These are phyloP conservation scores for Gastrodia elata DNA, from an alignment of 106 monocot species.

Conservation along the genomic window DNA sequence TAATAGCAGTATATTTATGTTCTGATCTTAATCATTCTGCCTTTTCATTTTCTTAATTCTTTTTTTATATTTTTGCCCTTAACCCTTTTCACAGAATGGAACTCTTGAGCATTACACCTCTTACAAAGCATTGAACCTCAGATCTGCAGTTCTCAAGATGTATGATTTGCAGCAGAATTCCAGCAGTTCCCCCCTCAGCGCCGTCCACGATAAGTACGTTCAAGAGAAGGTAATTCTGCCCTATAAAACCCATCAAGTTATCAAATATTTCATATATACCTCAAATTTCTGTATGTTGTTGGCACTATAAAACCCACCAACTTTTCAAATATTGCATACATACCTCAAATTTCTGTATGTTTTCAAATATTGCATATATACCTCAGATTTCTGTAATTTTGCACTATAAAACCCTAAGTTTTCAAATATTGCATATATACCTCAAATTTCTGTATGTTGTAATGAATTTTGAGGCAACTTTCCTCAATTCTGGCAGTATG, in stretches of 20 bases:
- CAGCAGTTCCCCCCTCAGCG: conserved; percentile 45
- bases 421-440: not conserved
- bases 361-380: too few relatives aligned
- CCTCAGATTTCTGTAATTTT: too few relatives aligned
- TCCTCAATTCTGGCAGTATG: not conserved
- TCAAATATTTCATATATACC: not conserved
- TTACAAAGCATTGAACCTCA: conserved; percentile 56
- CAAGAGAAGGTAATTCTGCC: conserved; percentile 85
- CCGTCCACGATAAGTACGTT: conserved; percentile 73
- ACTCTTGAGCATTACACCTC: conserved; percentile 73
- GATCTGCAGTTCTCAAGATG: conserved; percentile 32
- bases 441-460: not conserved
- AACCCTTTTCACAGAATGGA: conserved; percentile 28
- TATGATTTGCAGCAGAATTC: conserved; percentile 60
- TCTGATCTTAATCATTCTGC: not conserved
- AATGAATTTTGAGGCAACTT: not conserved
- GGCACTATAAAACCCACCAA: too few relatives aligned
- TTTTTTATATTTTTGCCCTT: not conserved
- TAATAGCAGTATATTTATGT: too few relatives aligned
- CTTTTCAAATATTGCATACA: too few relatives aligned
- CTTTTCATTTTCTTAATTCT: not conserved
- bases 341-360: too few relatives aligned
- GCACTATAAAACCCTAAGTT: too few relatives aligned
- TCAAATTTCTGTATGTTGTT: not conserved
- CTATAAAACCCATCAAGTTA: too few relatives aligned